phyloP scores from a whole-genome alignment of 768 basidiomycete species.

The Collybia nuda region DNA sequence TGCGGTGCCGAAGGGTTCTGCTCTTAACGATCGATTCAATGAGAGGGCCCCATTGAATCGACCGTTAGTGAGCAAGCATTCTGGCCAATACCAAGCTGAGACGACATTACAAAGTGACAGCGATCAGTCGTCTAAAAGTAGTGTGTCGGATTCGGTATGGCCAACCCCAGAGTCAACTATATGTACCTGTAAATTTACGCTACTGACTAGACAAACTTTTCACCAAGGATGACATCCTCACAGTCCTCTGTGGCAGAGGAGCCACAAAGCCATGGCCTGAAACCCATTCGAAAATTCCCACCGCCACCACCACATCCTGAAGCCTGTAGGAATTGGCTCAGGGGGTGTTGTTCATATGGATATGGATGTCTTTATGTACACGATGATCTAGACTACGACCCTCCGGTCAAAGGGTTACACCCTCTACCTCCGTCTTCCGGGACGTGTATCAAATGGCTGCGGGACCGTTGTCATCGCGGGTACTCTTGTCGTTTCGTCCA shows the following conservation, averaged over 20 bases:
- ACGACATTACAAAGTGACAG: not conserved
- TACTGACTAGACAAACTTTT: not conserved
- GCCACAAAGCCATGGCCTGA: not conserved
- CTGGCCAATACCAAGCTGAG: not conserved
- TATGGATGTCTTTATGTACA: conserved; percentile 18
- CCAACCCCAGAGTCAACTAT: not conserved
- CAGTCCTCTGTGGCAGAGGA: conserved; percentile 8
- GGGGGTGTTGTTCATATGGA: conserved; percentile 18
- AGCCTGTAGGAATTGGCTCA: conserved; percentile 14
- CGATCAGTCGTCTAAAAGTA: conserved; percentile 9
- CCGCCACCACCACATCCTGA: conserved; percentile 2
- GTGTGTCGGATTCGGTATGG: conserved; percentile 3
- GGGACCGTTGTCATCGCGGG: conserved; percentile 19
- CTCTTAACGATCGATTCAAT: not conserved
- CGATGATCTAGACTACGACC: conserved; percentile 14
- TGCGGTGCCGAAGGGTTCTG: not conserved
- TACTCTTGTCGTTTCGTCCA: conserved; percentile 24
- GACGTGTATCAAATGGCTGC: conserved; percentile 31
- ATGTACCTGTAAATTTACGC: not conserved
- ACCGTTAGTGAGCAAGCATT: not conserved
- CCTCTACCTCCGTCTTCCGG: conserved; percentile 16
- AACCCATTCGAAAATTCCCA: not conserved
- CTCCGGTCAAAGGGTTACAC: conserved; percentile 10
- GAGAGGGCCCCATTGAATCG: not conserved
- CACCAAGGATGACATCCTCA: conserved; percentile 6